Evolutionary conservation across 495 filamentous ascomycete species (phyloP).

Genomic region (Pseudotulostoma volvatum): DNA sequence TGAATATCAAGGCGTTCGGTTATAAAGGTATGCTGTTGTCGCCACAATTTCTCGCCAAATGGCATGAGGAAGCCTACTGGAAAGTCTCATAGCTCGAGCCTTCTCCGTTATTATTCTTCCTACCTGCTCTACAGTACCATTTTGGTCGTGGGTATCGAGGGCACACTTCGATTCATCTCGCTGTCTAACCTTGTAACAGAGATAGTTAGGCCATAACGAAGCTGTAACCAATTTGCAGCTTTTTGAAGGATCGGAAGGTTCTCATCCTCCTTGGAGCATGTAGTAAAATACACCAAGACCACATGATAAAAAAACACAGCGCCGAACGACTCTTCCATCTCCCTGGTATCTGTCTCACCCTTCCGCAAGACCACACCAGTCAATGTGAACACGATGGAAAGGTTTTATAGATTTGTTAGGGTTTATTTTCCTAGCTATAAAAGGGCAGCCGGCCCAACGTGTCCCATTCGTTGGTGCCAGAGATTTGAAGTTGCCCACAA

Average conservation of each 20-base stretch:
- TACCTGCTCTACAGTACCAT: not conserved
- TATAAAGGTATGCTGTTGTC: slow-evolving; percentile 1
- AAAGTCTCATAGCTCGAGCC: not conserved
- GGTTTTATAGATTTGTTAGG: not conserved
- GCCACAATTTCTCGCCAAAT: slow-evolving; percentile 2
- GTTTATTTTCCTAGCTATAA: not conserved
- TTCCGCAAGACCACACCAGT: not conserved
- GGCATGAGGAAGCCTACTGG: not conserved
- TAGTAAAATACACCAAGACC: not conserved
- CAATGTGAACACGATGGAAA: not conserved
- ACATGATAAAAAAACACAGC: not conserved
- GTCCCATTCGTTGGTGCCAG: not conserved
- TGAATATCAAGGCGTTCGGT: slow-evolving; percentile 1
- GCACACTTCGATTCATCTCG: not conserved
- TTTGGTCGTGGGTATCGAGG: not conserved
- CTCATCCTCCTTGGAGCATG: not conserved
- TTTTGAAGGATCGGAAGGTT: not conserved
- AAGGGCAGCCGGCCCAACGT: not conserved
- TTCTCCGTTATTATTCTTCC: slow-evolving; percentile 1
- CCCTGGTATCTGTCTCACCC: not conserved
- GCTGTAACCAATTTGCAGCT: not conserved
- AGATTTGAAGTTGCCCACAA: not conserved
- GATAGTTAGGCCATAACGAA: not conserved
- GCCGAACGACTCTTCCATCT: not conserved
- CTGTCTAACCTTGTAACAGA: not conserved